A percentile compares a stretch with the other conserved stretches of the same genome.
These are phyloP conservation scores for Aechmea fasciata DNA, from an alignment of 176 grass and related monocot genomes.

Conservation along the genomic window DNA sequence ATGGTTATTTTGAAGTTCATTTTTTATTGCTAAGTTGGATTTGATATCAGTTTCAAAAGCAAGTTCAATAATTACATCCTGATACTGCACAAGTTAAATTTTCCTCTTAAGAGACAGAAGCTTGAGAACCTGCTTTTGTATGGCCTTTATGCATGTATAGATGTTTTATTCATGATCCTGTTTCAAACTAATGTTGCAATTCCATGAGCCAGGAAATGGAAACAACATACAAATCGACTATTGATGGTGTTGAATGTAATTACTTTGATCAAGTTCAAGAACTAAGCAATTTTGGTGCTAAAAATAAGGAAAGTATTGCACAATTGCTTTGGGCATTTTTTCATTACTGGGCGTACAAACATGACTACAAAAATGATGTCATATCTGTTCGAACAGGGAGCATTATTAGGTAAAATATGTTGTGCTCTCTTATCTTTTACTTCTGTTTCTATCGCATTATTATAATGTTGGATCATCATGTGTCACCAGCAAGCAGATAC, in stretches of 20 bases:
- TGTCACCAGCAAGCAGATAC: too few relatives aligned
- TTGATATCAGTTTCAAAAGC: too few relatives aligned
- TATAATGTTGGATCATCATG: too few relatives aligned
- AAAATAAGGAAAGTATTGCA: slow-evolving; percentile 38
- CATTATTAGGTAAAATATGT: slow-evolving; percentile 37
- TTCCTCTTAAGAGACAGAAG: too few relatives aligned
- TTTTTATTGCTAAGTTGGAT: too few relatives aligned
- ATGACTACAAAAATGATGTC: slow-evolving; percentile 46
- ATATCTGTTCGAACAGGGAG: slow-evolving; percentile 38
- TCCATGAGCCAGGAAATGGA: slow-evolving; percentile 29
- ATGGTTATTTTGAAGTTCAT: too few relatives aligned
- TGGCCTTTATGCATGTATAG: too few relatives aligned
- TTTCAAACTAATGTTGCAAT: neutral
- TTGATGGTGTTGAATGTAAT: slow-evolving; percentile 32
- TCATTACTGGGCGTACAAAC: slow-evolving; percentile 49
- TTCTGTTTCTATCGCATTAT: too few relatives aligned
- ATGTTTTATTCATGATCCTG: neutral
- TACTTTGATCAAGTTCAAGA: slow-evolving; percentile 34
- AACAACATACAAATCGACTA: slow-evolving; percentile 26
- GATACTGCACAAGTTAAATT: too few relatives aligned
- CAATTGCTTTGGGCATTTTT: slow-evolving; percentile 59
- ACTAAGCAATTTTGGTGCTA: slow-evolving; percentile 24
- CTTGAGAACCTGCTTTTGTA: too few relatives aligned
- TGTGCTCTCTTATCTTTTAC: neutral
- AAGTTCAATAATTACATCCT: too few relatives aligned